phyloP scores from a whole-genome alignment of 208 protist genomes.

The Acanthamoeba castellanii region DNA sequence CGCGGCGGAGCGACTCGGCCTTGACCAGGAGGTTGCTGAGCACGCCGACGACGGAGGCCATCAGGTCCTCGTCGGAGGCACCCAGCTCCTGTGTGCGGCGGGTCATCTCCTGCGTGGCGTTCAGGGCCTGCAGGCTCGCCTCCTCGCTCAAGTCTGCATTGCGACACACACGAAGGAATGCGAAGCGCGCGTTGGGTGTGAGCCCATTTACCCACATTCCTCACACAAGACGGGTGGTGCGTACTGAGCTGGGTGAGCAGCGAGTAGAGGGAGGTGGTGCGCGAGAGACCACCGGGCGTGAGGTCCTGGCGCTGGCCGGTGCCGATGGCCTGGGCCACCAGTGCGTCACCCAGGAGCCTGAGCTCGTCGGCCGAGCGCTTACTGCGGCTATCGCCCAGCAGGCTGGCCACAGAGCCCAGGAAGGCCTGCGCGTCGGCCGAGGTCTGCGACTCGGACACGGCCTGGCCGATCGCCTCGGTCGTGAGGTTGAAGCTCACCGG shows the following conservation, averaged over 20 bases:
- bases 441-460: neutral
- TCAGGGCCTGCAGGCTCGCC: neutral
- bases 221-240: neutral
- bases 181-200: neutral
- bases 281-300: neutral
- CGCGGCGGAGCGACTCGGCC: neutral
- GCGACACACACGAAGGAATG: neutral
- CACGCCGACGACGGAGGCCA: neutral
- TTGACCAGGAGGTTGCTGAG: neutral
- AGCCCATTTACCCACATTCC: neutral
- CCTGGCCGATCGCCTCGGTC: neutral
- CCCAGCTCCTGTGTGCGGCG: constrained; percentile 23
- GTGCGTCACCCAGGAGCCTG: neutral
- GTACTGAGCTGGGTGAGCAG: constrained; percentile 23
- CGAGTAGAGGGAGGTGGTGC: neutral
- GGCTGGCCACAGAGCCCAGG: neutral
- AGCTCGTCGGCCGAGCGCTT: neutral
- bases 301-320: neutral
- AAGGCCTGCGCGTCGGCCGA: neutral
- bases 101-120: neutral
- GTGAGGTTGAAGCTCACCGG: neutral
- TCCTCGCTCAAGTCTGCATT: constrained; percentile 2
- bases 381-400: neutral
- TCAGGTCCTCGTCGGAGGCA: neutral
- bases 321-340: neutral